Evolutionary conservation across 371 early-diverging fungal species (phyloP).

Genomic region (Rhizopus sp.): DNA sequence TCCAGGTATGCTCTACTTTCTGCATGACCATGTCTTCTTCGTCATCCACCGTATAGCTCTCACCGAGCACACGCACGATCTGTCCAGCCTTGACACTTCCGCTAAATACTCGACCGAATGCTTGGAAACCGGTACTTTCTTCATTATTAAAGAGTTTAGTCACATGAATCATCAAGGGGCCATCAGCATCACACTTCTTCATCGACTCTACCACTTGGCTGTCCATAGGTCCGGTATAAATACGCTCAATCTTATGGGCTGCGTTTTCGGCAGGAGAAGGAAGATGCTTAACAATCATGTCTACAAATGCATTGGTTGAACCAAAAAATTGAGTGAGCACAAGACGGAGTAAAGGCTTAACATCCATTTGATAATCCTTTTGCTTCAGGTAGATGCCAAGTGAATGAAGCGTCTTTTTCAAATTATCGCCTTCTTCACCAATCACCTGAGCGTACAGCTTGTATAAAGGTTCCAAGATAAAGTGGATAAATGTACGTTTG

Average conservation of each 20-base stretch:
- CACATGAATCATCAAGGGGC: slow-evolving; percentile 91
- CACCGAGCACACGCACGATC: slow-evolving; percentile 88
- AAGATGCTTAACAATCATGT: slow-evolving; percentile 82
- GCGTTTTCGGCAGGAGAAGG: slow-evolving; percentile 87
- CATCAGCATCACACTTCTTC: slow-evolving; percentile 83
- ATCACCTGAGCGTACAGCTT: slow-evolving; percentile 86
- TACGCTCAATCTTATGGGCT: slow-evolving; percentile 59
- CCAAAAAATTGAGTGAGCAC: slow-evolving; percentile 94
- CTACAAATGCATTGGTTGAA: slow-evolving; percentile 81
- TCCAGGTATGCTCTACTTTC: slow-evolving; percentile 71
- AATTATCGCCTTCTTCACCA: slow-evolving; percentile 70
- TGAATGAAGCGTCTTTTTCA: slow-evolving; percentile 71
- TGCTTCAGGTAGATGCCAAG: slow-evolving; percentile 85
- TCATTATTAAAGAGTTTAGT: slow-evolving; percentile 89
- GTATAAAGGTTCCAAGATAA: slow-evolving; percentile 95
- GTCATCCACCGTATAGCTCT: slow-evolving; percentile 88
- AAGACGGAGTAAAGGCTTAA: slow-evolving; percentile 79
- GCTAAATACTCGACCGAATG: slow-evolving; percentile 91
- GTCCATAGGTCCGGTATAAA: slow-evolving; percentile 80
- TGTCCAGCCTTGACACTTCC: slow-evolving; percentile 84
- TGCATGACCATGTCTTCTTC: slow-evolving; percentile 94
- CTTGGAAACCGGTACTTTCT: slow-evolving; percentile 83
- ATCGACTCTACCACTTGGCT: slow-evolving; percentile 69
- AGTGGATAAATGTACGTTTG: slow-evolving; percentile 94
- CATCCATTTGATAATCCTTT: slow-evolving; percentile 75